Evolutionary conservation across 2,329 filamentous ascomycete genomes (phyloP).

Genomic region (Tolypocladium tropicale): DNA sequence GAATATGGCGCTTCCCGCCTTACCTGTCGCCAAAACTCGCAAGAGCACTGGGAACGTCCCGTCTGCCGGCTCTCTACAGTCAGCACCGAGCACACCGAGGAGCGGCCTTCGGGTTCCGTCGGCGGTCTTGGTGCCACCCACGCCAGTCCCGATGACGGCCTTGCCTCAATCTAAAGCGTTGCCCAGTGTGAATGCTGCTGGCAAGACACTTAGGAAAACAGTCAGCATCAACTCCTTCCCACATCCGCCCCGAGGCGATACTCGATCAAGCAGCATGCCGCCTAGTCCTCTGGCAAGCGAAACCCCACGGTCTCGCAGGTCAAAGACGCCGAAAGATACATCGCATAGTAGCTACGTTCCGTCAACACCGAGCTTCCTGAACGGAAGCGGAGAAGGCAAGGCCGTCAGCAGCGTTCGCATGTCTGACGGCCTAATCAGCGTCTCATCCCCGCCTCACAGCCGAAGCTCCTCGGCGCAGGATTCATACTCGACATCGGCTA

Average conservation of each 20-base stretch:
- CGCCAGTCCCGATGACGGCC: conserved; percentile 41
- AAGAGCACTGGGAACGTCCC: conserved; percentile 48
- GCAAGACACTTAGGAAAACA: conserved; percentile 70
- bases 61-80: conserved; percentile 25
- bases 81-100: conserved; percentile 39
- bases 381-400: conserved; percentile 68
- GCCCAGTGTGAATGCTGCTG: conserved; percentile 45
- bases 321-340: conserved; percentile 45
- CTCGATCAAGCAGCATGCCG: conserved; percentile 49
- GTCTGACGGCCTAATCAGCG: conserved; percentile 65
- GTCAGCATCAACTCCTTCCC: conserved; percentile 93
- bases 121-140: conserved; percentile 38
- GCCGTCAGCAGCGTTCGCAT: conserved; percentile 57
- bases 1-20: conserved; percentile 59
- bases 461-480: conserved; percentile 86
- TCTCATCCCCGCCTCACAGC: conserved; percentile 78
- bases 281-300: conserved; percentile 49
- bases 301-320: conserved; percentile 38
- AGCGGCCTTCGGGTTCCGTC: conserved; percentile 51
- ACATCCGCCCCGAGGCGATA: conserved; percentile 66
- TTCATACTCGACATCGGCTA: conserved; percentile 83
- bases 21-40: conserved; percentile 63
- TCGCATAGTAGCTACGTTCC: conserved; percentile 36
- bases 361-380: conserved; percentile 63
- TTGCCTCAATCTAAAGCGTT: conserved; percentile 46